Percentiles rank a stretch among this genome's conserved stretches.
phyloP scores from a whole-genome alignment of 2,329 filamentous ascomycete species.

The Talaromyces sp. region DNA sequence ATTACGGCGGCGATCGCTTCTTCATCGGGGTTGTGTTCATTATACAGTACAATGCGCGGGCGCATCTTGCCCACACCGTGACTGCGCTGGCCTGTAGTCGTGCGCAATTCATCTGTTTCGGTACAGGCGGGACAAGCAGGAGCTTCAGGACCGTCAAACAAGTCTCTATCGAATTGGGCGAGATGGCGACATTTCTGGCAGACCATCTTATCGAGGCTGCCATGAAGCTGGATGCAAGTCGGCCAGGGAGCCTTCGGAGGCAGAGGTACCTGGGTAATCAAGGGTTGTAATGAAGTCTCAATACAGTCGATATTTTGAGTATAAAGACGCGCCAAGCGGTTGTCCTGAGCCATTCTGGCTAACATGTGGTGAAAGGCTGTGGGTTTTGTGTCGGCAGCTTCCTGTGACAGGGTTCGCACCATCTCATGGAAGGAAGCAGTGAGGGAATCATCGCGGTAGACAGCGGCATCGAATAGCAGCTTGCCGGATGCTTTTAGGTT shows the following conservation, averaged over 20 bases:
- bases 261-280: conserved; percentile 77
- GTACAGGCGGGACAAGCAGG: conserved; percentile 76
- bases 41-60: conserved; percentile 93
- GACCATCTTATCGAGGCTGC: conserved; percentile 91
- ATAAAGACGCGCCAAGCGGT: conserved; percentile 83
- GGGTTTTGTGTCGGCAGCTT: conserved; percentile 73
- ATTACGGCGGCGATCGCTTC: conserved; percentile 93
- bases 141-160: conserved; percentile 81
- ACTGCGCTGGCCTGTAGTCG: conserved; percentile 77
- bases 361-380: conserved; percentile 92
- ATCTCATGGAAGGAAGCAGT: conserved; percentile 93
- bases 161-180: conserved; percentile 68
- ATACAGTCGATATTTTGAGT: conserved; percentile 97
- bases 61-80: conserved; percentile 88
- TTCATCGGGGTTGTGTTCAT: conserved; percentile 93
- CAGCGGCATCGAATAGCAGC: conserved; percentile 92
- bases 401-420: conserved; percentile 81
- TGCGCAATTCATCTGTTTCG: conserved; percentile 71
- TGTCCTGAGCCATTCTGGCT: conserved; percentile 82
- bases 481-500: conserved; percentile 92
- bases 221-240: conserved; percentile 86
- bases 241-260: conserved; percentile 88
- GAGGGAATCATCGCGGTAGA: conserved; percentile 87
- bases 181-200: conserved; percentile 87
- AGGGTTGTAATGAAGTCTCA: conserved; percentile 75